Evolutionary conservation across 2,329 filamentous ascomycete species (phyloP).

Genomic region (Fusarium palustre): DNA sequence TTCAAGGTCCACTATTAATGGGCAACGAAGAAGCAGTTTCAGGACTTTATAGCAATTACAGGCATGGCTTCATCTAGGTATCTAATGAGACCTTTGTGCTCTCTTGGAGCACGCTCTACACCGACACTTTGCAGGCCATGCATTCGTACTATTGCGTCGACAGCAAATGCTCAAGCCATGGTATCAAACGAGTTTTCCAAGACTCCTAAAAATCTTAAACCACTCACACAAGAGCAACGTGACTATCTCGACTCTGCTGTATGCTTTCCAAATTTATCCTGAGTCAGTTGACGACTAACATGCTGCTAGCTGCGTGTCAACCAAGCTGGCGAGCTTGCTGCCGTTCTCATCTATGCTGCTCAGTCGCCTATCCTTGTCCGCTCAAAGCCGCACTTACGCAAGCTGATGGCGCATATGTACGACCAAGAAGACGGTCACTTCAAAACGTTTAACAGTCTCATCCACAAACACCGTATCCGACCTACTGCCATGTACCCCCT

Average conservation of each 20-base stretch:
- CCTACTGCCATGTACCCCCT: slow-evolving; percentile 93
- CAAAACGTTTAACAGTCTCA: slow-evolving; percentile 82
- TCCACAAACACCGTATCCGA: slow-evolving; percentile 88
- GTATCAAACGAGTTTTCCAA: slow-evolving; percentile 39
- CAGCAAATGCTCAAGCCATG: slow-evolving; percentile 34
- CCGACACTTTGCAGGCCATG: slow-evolving; percentile 28
- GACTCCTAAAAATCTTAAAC: slow-evolving; percentile 60
- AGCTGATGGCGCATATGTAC: slow-evolving; percentile 97
- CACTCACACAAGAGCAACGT: slow-evolving; percentile 76
- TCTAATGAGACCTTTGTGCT: slow-evolving; percentile 32
- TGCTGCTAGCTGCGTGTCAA: slow-evolving; percentile 82
- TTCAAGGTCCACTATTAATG: slow-evolving; percentile 28
- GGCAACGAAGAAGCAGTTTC: slow-evolving; percentile 7
- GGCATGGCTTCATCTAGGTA: slow-evolving; percentile 40
- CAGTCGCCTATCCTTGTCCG: slow-evolving; percentile 86
- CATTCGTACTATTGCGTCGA: slow-evolving; percentile 41
- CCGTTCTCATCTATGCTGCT: slow-evolving; percentile 90
- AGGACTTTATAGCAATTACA: slow-evolving; percentile 13
- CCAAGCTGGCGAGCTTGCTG: slow-evolving; percentile 97
- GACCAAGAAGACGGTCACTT: slow-evolving; percentile 94
- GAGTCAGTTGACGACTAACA: slow-evolving; percentile 14
- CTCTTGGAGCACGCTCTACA: slow-evolving; percentile 31
- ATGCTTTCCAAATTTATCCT: slow-evolving; percentile 45
- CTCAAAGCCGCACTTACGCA: slow-evolving; percentile 86
- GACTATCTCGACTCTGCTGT: slow-evolving; percentile 81